Conservation (phyloP, 2,329 filamentous ascomycete genomes). For the Fusarium sp. region DNA sequence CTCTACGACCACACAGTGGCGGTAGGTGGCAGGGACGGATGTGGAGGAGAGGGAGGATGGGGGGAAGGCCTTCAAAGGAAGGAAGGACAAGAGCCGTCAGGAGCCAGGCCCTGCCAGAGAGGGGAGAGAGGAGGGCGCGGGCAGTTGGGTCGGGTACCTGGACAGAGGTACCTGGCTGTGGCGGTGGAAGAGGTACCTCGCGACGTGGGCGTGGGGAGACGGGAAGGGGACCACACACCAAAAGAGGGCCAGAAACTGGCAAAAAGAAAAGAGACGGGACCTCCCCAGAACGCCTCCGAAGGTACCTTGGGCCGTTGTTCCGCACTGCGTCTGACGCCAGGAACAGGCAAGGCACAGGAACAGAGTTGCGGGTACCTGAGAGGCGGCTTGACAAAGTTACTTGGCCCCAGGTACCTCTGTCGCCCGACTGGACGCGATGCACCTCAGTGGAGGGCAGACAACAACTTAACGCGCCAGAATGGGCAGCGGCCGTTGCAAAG, state of each 20-base stretch:
- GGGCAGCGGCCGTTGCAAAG: slow-evolving; percentile 38
- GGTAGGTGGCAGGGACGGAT: too few relatives aligned
- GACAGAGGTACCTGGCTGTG: slow-evolving; percentile 24
- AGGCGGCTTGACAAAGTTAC: slow-evolving; percentile 33
- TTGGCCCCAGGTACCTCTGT: slow-evolving; percentile 34
- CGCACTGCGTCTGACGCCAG: slow-evolving; percentile 11
- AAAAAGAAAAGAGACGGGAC: slow-evolving; percentile 37
- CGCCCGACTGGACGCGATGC: slow-evolving; percentile 35
- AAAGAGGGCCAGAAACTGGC: slow-evolving; percentile 22
- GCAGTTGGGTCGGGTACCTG: slow-evolving; percentile 29
- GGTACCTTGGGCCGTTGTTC: slow-evolving; percentile 24
- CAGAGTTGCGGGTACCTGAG: slow-evolving; percentile 37
- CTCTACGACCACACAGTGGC: too few relatives aligned
- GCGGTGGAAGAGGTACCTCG: slow-evolving; percentile 10
- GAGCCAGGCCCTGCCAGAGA: slow-evolving; percentile 20
- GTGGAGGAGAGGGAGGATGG: slow-evolving; percentile 51
- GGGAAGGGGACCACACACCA: slow-evolving; percentile 12
- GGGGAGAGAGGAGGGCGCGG: slow-evolving; percentile 2
- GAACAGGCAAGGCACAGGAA: slow-evolving; percentile 18
- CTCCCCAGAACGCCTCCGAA: slow-evolving; percentile 7
- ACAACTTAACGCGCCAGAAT: slow-evolving; percentile 36
- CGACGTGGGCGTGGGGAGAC: slow-evolving; percentile 28
- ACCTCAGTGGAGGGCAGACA: slow-evolving; percentile 25
- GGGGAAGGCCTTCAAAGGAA: slow-evolving; percentile 52
- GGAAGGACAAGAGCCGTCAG: slow-evolving; percentile 34